Percentiles rank a stretch among this genome's conserved stretches.
Conservation (phyloP, 1,284 basidiomycete genomes). For the Heliocybe sulcata region DNA sequence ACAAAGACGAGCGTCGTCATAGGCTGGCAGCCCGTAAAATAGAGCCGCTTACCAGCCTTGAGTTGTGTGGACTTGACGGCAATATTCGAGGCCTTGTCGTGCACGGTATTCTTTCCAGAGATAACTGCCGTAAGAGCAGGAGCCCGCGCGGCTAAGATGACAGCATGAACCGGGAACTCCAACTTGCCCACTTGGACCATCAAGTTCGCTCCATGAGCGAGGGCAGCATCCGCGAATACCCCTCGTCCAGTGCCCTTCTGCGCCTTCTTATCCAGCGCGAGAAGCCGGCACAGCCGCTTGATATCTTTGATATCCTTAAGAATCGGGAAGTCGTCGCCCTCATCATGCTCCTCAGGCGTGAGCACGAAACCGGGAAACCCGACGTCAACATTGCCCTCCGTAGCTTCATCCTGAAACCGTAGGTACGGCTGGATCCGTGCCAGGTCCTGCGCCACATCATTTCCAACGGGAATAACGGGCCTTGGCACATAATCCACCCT, state of each 20-base stretch:
- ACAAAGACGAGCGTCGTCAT: slow-evolving; percentile 74
- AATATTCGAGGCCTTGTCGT: slow-evolving; percentile 25
- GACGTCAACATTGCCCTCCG: slow-evolving; percentile 1
- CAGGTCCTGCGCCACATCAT: slow-evolving; percentile 63
- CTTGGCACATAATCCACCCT: slow-evolving; percentile 65
- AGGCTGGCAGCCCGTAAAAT: slow-evolving; percentile 46
- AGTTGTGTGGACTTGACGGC: slow-evolving; percentile 19
- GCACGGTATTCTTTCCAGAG: slow-evolving; percentile 18
- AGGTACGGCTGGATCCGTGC: slow-evolving; percentile 53
- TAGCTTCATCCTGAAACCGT: slow-evolving; percentile 1
- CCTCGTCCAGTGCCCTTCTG: slow-evolving; percentile 17
- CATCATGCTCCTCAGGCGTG: slow-evolving; percentile 15
- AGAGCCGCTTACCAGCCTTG: slow-evolving; percentile 20
- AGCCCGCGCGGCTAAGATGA: slow-evolving; percentile 61
- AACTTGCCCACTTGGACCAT: slow-evolving; percentile 34
- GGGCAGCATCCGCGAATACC: slow-evolving; percentile 12
- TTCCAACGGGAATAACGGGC: slow-evolving; percentile 53
- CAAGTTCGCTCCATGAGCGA: slow-evolving; percentile 57
- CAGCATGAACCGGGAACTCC: slow-evolving; percentile 59
- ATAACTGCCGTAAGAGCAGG: slow-evolving; percentile 40
- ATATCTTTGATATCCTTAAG: slow-evolving; percentile 44
- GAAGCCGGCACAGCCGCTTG: slow-evolving; percentile 30
- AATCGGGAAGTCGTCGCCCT: slow-evolving; percentile 36
- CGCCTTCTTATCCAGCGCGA: slow-evolving; percentile 19
- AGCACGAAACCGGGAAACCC: slow-evolving; percentile 2